These are phyloP conservation scores for Prototheca wickerhamii DNA, from an alignment of 163 green algal species.

Conservation along the genomic window DNA sequence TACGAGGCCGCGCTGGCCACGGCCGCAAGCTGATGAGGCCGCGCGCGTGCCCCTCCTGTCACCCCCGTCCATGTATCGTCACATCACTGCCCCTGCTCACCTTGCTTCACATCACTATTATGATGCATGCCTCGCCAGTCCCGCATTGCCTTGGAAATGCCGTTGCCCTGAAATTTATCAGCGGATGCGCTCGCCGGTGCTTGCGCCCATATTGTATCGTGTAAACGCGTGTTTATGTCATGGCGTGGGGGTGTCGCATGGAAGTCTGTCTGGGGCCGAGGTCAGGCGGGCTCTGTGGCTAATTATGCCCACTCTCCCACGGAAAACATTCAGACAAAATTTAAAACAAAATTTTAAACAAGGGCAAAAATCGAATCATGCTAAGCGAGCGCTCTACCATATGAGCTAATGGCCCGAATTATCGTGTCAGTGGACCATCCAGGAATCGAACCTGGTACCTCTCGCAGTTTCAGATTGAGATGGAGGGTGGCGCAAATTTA, in stretches of 20 bases:
- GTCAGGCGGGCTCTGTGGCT: neutral
- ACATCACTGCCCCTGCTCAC: too few relatives aligned
- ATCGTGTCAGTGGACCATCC: neutral
- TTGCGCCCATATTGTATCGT: too few relatives aligned
- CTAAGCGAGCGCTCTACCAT: slow-evolving; percentile 23
- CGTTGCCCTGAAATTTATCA: too few relatives aligned
- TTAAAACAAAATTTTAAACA: neutral
- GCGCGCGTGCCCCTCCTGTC: neutral
- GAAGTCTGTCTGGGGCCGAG: neutral
- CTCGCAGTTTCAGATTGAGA: too few relatives aligned
- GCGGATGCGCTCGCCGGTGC: too few relatives aligned
- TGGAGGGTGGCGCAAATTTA: too few relatives aligned
- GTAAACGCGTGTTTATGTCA: too few relatives aligned
- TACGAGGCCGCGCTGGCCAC: neutral
- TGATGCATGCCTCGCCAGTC: too few relatives aligned
- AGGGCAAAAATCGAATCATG: slow-evolving; percentile 3
- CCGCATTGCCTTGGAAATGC: too few relatives aligned
- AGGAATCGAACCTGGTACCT: neutral
- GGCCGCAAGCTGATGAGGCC: neutral
- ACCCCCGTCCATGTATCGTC: neutral
- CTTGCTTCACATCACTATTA: too few relatives aligned
- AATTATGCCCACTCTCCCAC: neutral
- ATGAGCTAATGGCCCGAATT: slow-evolving; percentile 14
- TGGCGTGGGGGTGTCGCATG: too few relatives aligned
- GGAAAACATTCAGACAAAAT: neutral